Evolutionary conservation across 106 monocot species (phyloP).

Genomic region (Agapanthus africanus): DNA sequence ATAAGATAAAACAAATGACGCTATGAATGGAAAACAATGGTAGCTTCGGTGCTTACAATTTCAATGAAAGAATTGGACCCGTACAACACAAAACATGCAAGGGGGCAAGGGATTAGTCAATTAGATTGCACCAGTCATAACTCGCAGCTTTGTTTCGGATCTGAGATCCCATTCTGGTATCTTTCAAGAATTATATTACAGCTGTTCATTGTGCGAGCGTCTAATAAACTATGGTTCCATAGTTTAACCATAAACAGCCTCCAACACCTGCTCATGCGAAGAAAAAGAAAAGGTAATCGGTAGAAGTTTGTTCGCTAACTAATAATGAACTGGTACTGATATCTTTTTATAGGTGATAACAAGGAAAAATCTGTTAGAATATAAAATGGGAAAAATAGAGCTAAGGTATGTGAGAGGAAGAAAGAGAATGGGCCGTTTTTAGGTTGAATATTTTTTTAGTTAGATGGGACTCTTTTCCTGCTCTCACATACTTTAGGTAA

Average conservation of each 20-base stretch:
- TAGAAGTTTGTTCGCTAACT: background rate
- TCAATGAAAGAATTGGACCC: background rate
- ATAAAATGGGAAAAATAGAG: too few species aligned
- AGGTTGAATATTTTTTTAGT: too few species aligned
- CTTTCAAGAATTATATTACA: slow-evolving; percentile 78
- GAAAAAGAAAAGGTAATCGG: background rate
- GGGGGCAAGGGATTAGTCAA: too few species aligned
- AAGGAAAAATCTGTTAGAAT: too few species aligned
- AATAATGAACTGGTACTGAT: background rate
- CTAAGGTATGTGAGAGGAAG: too few species aligned
- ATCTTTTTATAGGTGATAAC: too few species aligned
- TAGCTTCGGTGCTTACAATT: slow-evolving; percentile 1
- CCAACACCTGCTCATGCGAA: slow-evolving; percentile 76
- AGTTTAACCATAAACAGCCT: slow-evolving; percentile 86
- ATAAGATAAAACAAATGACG: background rate
- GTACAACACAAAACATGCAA: background rate
- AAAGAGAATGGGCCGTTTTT: too few species aligned
- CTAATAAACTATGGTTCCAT: slow-evolving; percentile 92
- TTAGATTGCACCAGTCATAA: too few species aligned
- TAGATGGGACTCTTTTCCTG: too few species aligned
- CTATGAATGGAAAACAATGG: slow-evolving; percentile 4
- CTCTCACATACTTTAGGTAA: too few species aligned
- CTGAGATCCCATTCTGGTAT: slow-evolving; percentile 32
- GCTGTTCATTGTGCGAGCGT: slow-evolving; percentile 85
- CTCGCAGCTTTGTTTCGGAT: slow-evolving; percentile 37